Percentiles rank a stretch among this genome's conserved stretches.
phyloP scores from a whole-genome alignment of 495 filamentous ascomycete species.

The Neurospora sp. region DNA sequence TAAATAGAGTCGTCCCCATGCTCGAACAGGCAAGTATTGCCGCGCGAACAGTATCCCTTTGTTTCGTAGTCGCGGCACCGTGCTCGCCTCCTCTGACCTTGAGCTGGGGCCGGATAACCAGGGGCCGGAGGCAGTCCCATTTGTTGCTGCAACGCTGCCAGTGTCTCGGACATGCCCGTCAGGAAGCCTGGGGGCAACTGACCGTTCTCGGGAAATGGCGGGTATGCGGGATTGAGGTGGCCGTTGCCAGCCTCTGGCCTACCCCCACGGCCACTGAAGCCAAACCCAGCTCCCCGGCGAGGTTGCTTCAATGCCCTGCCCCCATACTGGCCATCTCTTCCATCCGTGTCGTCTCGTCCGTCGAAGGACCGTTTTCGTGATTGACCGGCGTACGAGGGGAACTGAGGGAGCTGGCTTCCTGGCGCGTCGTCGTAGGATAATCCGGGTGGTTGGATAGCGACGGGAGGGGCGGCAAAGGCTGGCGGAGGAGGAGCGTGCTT shows the following conservation, averaged over 20 bases:
- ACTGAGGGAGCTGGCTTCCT: background rate
- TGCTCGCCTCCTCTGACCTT: constrained; percentile 28
- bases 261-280: constrained; percentile 45
- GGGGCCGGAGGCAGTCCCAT: constrained; percentile 19
- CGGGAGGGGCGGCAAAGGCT: constrained; percentile 12
- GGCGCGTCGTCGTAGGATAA: constrained; percentile 18
- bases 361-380: constrained; percentile 20
- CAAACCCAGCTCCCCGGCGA: constrained; percentile 47
- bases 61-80: constrained; percentile 81
- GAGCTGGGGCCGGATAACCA: constrained; percentile 37
- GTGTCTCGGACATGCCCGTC: background rate
- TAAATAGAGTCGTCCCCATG: constrained; percentile 44
- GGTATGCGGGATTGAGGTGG: background rate
- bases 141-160: constrained; percentile 1
- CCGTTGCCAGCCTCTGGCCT: constrained; percentile 23
- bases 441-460: constrained; percentile 4
- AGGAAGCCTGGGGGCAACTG: background rate
- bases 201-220: background rate
- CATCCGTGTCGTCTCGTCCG: constrained; percentile 30
- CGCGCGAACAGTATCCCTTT: constrained; percentile 75
- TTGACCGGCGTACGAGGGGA: constrained; percentile 5
- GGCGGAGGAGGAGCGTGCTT: constrained; percentile 13
- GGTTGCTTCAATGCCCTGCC: constrained; percentile 61
- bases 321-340: constrained; percentile 15
- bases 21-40: constrained; percentile 63